Evolutionary conservation across 257 asterid genomes (phyloP).

Genomic region (Primulina eburnea): DNA sequence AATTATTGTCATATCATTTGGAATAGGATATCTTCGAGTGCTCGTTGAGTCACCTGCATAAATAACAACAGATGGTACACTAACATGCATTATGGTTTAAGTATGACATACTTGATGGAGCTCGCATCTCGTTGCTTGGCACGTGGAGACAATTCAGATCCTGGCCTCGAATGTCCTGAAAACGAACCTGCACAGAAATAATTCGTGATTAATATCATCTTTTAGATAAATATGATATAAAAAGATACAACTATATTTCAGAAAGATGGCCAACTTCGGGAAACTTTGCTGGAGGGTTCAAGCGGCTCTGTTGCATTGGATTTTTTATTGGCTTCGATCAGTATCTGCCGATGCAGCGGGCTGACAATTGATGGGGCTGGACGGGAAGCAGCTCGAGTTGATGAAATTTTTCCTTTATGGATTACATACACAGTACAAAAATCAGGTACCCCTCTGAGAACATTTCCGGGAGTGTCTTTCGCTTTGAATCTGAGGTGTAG

Average conservation of each 20-base stretch:
- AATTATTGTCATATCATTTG: too few species aligned
- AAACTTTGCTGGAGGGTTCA: constrained; percentile 25
- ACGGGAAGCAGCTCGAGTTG: constrained; percentile 69
- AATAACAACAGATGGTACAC: not conserved
- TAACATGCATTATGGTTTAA: constrained; percentile 3
- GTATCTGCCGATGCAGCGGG: constrained; percentile 72
- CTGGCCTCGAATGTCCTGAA: constrained; percentile 40
- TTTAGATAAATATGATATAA: not conserved
- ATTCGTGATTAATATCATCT: not conserved
- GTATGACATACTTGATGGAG: constrained; percentile 39
- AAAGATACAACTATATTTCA: constrained; percentile 12
- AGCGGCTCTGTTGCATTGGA: constrained; percentile 30
- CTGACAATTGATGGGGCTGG: constrained; percentile 57
- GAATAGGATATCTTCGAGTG: not conserved
- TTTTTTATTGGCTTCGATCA: constrained; percentile 41
- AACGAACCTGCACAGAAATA: constrained; percentile 33
- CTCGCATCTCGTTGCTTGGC: constrained; percentile 38
- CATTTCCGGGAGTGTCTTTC: constrained; percentile 74
- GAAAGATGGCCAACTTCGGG: constrained; percentile 43
- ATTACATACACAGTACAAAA: constrained; percentile 74
- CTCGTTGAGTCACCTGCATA: not conserved
- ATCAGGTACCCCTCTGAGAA: constrained; percentile 73
- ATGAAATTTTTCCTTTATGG: constrained; percentile 77
- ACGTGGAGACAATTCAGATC: constrained; percentile 36
- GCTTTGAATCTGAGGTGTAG: constrained; percentile 56